Percentiles rank a stretch among this genome's conserved stretches.
phyloP scores from a whole-genome alignment of 352 stramenopile genomes.

The Aphanomyces cochlioides region DNA sequence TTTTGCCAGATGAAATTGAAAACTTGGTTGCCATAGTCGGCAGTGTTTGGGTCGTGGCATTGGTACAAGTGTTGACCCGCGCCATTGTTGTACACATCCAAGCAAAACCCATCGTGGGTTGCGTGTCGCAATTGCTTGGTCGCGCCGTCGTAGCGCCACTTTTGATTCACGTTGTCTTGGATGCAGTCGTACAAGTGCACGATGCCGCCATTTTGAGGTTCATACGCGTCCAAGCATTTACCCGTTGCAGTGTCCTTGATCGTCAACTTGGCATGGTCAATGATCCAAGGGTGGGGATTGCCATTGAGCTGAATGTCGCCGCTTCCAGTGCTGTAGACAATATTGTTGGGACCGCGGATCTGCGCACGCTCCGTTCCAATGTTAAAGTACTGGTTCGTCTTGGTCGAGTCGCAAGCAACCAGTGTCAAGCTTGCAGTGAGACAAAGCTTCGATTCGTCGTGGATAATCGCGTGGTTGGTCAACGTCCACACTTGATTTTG shows the following conservation, averaged over 20 bases:
- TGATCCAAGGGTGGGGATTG: slow-evolving; percentile 60
- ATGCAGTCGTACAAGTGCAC: slow-evolving; percentile 61
- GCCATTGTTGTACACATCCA: slow-evolving; percentile 38
- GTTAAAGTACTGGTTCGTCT: background rate
- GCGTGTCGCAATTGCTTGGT: slow-evolving; percentile 46
- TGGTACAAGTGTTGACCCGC: background rate
- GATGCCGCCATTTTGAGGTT: slow-evolving; percentile 44
- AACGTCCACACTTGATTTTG: slow-evolving; percentile 20
- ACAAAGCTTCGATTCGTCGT: background rate
- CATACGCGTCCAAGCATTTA: slow-evolving; percentile 53
- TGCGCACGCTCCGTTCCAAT: background rate
- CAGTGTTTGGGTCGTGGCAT: background rate
- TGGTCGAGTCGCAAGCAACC: background rate
- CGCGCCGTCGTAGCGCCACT: slow-evolving; percentile 50
- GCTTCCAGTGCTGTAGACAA: background rate
- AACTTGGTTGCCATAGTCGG: background rate
- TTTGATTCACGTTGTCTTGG: slow-evolving; percentile 56
- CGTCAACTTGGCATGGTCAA: slow-evolving; percentile 53
- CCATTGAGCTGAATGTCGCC: slow-evolving; percentile 33
- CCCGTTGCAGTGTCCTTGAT: slow-evolving; percentile 60
- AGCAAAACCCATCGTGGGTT: slow-evolving; percentile 50
- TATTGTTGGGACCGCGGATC: background rate
- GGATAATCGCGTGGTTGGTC: background rate
- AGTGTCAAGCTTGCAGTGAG: background rate
- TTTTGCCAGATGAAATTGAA: background rate